A percentile compares a stretch with the other conserved stretches of the same genome.
phyloP scores from a whole-genome alignment of 371 early-diverging fungal species.

The Saksenaea oblongispora region DNA sequence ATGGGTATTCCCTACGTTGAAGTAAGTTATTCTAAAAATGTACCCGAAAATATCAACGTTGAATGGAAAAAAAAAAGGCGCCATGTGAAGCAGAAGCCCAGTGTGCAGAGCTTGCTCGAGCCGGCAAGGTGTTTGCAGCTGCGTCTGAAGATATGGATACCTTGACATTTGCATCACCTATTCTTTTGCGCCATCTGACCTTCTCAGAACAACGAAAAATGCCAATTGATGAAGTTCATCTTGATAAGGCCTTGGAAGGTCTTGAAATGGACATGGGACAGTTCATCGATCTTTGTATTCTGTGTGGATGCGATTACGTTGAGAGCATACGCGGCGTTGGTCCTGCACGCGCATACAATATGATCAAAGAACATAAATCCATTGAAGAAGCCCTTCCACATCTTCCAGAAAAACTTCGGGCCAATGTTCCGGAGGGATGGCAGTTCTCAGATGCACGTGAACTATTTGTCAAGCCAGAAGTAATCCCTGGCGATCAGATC shows the following conservation, averaged over 20 bases:
- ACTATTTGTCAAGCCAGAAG: conserved; percentile 87
- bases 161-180: conserved; percentile 93
- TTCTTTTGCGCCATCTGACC: conserved; percentile 95
- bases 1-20: conserved; percentile 98
- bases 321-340: conserved; percentile 97
- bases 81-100: conserved; percentile 99
- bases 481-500: conserved; percentile 64
- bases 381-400: conserved; percentile 88
- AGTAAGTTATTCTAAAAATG: conserved; percentile 28
- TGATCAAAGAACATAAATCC: conserved; percentile 88
- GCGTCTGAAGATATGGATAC: conserved; percentile 99
- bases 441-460: conserved; percentile 90
- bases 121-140: conserved; percentile 95
- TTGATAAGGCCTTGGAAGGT: conserved; percentile 85
- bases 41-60: neutral
- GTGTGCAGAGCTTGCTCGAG: conserved; percentile 92
- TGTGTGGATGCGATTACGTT: conserved; percentile 99
- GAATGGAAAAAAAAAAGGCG: conserved; percentile 56
- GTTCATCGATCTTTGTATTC: conserved; percentile 99
- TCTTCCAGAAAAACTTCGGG: conserved; percentile 70
- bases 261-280: conserved; percentile 76
- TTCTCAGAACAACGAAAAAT: conserved; percentile 92
- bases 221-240: conserved; percentile 92
- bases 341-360: conserved; percentile 85
- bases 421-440: conserved; percentile 88